Percentiles rank a stretch among this genome's conserved stretches.
These are phyloP conservation scores for Simmondsia chinensis DNA, from an alignment of 148 eudicot genomes.

Conservation along the genomic window DNA sequence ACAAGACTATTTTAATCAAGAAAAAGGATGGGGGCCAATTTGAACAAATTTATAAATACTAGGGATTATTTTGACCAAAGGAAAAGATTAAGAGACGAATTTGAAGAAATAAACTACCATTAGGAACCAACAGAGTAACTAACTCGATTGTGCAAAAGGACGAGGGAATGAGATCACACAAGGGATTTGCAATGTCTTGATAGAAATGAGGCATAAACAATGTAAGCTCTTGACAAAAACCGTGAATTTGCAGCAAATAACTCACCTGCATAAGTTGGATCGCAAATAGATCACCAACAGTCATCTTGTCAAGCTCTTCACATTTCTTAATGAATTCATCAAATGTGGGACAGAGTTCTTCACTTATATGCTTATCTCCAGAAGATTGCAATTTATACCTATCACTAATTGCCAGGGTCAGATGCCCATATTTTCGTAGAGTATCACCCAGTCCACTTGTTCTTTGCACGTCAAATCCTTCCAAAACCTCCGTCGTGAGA, in stretches of 20 bases:
- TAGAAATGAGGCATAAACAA: too few relatives aligned
- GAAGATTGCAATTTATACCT: constrained; percentile 29
- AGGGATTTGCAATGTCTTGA: too few relatives aligned
- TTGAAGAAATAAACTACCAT: not conserved
- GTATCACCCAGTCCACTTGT: constrained; percentile 81
- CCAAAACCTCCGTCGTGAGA: constrained; percentile 89
- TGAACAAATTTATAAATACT: too few relatives aligned
- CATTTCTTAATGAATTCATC: constrained; percentile 49
- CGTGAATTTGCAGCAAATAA: not conserved
- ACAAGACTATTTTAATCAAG: too few relatives aligned
- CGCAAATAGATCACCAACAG: constrained; percentile 86
- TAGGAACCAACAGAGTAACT: too few relatives aligned
- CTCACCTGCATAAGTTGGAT: constrained; percentile 93
- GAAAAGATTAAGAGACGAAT: too few relatives aligned
- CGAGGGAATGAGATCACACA: too few relatives aligned
- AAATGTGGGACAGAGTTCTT: constrained; percentile 34
- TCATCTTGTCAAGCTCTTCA: constrained; percentile 65
- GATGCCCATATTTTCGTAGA: constrained; percentile 61
- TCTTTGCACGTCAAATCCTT: constrained; percentile 88
- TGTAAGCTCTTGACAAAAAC: too few relatives aligned
- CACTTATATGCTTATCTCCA: constrained; percentile 13
- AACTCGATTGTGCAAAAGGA: too few relatives aligned
- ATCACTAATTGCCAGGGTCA: constrained; percentile 54
- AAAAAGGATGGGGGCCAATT: too few relatives aligned
- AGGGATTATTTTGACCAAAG: too few relatives aligned